These are phyloP conservation scores for Vitis vinifera DNA, from an alignment of 164 flowering plant species.

Conservation along the genomic window ASM3070453v1 NC_081805.1:26104001-26104500, in stretches of 20 bases:
- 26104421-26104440: slow-evolving; percentile 34
- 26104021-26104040: slow-evolving; percentile 37
- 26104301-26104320: slow-evolving; percentile 33
- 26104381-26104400: slow-evolving; percentile 55
- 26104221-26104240: slow-evolving; percentile 32
- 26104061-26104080: slow-evolving; percentile 33
- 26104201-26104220: slow-evolving; percentile 47
- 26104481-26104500: slow-evolving; percentile 15
- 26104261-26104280: background rate
- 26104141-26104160: slow-evolving; percentile 13
- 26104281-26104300: slow-evolving; percentile 5
- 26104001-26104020: slow-evolving; percentile 32
- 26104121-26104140: background rate
- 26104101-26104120: background rate
- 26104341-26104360: slow-evolving; percentile 52
- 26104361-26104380: slow-evolving; percentile 53
- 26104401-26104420: slow-evolving; percentile 39
- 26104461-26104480: background rate
- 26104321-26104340: slow-evolving; percentile 34
- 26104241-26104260: slow-evolving; percentile 29
- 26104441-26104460: slow-evolving; percentile 28
- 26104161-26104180: slow-evolving; percentile 44
- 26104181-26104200: slow-evolving; percentile 50
- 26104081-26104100: slow-evolving; percentile 3
- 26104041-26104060: slow-evolving; percentile 57